Evolutionary conservation across 2,329 filamentous ascomycete species (phyloP).

Genomic region (Diaporthe destruens): DNA sequence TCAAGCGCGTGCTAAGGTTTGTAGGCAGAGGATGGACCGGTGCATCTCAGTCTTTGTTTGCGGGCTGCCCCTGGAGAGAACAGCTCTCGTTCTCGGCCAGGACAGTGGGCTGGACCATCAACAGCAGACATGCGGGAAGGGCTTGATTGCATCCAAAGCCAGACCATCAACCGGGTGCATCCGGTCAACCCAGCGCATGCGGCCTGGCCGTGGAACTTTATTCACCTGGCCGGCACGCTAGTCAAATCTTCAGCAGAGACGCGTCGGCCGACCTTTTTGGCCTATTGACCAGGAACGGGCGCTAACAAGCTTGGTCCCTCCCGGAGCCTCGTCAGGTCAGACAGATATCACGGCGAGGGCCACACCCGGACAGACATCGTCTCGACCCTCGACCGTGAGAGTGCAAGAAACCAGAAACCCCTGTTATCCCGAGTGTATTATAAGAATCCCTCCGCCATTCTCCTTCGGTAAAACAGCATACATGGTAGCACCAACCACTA

Average conservation of each 20-base stretch:
- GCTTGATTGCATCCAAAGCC: neutral
- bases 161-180: neutral
- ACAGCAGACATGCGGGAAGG: neutral
- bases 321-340: neutral
- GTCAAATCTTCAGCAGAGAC: slow-evolving; percentile 5
- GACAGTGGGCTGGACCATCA: neutral
- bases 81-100: neutral
- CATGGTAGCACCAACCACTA: no score
- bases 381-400: no score
- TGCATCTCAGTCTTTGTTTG: neutral
- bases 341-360: neutral
- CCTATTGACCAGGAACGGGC: neutral
- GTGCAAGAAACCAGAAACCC: neutral
- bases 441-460: no score
- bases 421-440: neutral
- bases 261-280: neutral
- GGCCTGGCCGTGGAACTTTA: no score
- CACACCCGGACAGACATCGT: neutral
- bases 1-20: no score
- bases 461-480: neutral
- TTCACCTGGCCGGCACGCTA: slow-evolving; percentile 1
- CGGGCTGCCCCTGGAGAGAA: slow-evolving; percentile 2
- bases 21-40: no score
- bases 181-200: neutral
- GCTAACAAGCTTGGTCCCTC: neutral